Conservation (phyloP, 1,284 basidiomycete species). For the Sporisorium sorghi region DNA sequence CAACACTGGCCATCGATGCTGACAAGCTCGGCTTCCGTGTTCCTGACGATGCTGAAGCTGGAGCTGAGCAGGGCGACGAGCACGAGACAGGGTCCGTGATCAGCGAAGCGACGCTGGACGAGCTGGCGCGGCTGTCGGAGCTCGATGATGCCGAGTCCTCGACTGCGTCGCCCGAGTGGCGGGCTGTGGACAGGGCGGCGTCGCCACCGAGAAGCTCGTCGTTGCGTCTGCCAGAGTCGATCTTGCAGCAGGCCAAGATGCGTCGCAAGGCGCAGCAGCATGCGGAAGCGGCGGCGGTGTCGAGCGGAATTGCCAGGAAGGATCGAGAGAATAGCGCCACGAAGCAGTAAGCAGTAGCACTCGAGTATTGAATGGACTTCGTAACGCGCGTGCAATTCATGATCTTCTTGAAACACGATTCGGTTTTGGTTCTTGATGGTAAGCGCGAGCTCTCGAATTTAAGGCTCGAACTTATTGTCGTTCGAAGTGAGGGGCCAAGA, state of each 20-base stretch:
- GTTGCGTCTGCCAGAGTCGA: slow-evolving; percentile 24
- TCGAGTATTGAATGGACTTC: no score
- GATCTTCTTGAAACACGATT: no score
- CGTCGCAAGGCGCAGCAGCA: slow-evolving; percentile 22
- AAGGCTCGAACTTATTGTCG: no score
- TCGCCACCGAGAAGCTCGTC: slow-evolving; percentile 14
- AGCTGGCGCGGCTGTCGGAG: slow-evolving; percentile 52
- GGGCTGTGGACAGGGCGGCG: slow-evolving; percentile 7
- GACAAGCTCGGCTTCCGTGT: slow-evolving; percentile 7
- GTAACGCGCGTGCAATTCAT: no score
- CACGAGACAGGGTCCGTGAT: slow-evolving; percentile 35
- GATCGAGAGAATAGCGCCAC: slow-evolving; percentile 16
- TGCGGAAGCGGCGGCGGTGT: slow-evolving; percentile 15
- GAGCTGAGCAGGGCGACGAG: slow-evolving; percentile 21
- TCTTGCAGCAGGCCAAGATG: slow-evolving; percentile 28
- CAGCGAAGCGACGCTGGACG: slow-evolving; percentile 56
- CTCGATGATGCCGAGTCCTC: slow-evolving; percentile 31
- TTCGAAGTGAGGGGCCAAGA: no score
- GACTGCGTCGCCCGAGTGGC: slow-evolving; percentile 18
- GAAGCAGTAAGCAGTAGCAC: no score
- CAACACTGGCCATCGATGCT: slow-evolving; percentile 14
- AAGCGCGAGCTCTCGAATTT: no score
- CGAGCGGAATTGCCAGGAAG: slow-evolving; percentile 41
- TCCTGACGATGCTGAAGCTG: slow-evolving; percentile 5
- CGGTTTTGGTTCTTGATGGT: no score